Percentiles rank a stretch among this genome's conserved stretches.
Conservation (phyloP, 2,329 filamentous ascomycete species). For the Tympanopsis confertula region DNA sequence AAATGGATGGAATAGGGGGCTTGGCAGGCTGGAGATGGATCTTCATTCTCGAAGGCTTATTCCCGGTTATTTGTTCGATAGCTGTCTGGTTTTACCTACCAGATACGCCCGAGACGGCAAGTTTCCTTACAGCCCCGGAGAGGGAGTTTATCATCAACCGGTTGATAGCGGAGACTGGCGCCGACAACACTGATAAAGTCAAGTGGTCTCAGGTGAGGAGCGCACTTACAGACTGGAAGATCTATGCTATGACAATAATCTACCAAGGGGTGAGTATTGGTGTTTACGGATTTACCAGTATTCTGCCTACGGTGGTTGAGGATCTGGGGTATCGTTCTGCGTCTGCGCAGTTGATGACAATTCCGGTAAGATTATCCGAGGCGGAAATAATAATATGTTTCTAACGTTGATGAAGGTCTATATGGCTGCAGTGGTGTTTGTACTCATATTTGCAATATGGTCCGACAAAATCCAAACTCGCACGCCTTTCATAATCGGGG, state of each 20-base stretch:
- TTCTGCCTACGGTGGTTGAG: neutral
- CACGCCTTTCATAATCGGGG: too few relatives aligned
- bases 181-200: neutral
- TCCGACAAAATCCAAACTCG: too few relatives aligned
- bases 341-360: neutral
- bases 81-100: slow-evolving; percentile 11
- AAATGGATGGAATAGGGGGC: slow-evolving; percentile 24
- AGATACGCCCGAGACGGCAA: slow-evolving; percentile 10
- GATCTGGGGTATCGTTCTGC: neutral
- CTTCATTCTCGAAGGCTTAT: slow-evolving; percentile 24
- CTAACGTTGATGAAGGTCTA: too few relatives aligned
- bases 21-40: slow-evolving; percentile 31
- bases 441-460: too few relatives aligned
- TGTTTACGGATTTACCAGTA: neutral
- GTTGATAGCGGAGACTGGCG: neutral
- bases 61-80: slow-evolving; percentile 9
- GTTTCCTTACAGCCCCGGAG: neutral
- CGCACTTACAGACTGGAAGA: neutral
- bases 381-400: too few relatives aligned
- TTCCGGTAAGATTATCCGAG: too few relatives aligned
- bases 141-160: neutral
- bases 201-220: neutral
- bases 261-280: too few relatives aligned
- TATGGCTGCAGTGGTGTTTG: too few relatives aligned
- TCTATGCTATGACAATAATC: neutral